These are phyloP conservation scores for Ganoderma sinense DNA, from an alignment of 1,284 basidiomycete genomes.

Conservation along the genomic window DNA sequence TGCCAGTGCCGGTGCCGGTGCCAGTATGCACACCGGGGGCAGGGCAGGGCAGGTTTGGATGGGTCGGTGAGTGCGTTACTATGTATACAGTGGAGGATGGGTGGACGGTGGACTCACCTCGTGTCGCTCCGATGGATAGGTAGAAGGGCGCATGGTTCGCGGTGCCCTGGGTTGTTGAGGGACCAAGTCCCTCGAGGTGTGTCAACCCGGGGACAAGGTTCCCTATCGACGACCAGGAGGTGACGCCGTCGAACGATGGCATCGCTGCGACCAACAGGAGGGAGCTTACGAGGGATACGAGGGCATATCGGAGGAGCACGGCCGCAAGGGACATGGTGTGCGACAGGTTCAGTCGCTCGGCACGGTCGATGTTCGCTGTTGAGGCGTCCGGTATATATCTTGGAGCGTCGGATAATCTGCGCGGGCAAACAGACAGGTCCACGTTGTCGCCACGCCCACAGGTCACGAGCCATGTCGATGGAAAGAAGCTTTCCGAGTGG, in stretches of 20 bases:
- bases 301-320: conserved; percentile 31
- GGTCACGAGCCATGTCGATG: conserved; percentile 16
- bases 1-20: not conserved
- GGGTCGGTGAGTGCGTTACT: not conserved
- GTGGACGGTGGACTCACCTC: conserved; percentile 25
- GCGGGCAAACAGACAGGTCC: conserved; percentile 15
- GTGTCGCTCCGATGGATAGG: conserved; percentile 43
- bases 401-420: conserved; percentile 23
- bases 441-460: conserved; percentile 25
- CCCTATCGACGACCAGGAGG: conserved; percentile 49
- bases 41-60: conserved; percentile 1
- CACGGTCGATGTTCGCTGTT: not conserved
- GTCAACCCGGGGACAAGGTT: conserved; percentile 57
- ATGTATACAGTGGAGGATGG: conserved; percentile 13
- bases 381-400: conserved; percentile 18
- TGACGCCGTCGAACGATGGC: conserved; percentile 56
- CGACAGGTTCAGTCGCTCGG: conserved; percentile 6
- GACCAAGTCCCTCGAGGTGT: conserved; percentile 53
- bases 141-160: conserved; percentile 41
- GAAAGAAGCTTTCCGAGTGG: conserved; percentile 17
- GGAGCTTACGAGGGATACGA: conserved; percentile 33
- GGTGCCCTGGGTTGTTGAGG: conserved; percentile 26
- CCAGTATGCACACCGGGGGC: not conserved
- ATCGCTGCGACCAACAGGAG: conserved; percentile 42
- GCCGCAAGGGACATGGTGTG: conserved; percentile 24